phyloP scores from a whole-genome alignment of 345 rosid genomes.

The Populus simonii region DNA sequence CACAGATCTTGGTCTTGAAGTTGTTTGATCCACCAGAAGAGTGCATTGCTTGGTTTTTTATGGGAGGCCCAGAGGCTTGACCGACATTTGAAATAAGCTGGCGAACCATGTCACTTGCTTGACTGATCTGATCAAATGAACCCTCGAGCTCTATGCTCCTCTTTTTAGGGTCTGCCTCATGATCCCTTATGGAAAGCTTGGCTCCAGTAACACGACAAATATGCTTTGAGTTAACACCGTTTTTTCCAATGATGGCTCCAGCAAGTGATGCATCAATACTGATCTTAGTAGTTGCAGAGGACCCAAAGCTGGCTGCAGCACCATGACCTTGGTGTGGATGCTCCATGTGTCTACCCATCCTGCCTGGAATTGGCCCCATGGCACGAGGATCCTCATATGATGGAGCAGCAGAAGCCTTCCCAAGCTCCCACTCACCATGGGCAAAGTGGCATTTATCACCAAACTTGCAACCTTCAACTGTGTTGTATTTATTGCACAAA shows the following conservation, averaged over 20 bases:
- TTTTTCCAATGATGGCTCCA: constrained; percentile 92
- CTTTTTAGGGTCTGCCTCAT: constrained; percentile 69
- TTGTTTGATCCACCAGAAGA: constrained; percentile 36
- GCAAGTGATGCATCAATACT: constrained; percentile 90
- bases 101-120: constrained; percentile 92
- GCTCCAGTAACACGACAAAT: constrained; percentile 81
- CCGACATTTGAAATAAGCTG: constrained; percentile 74
- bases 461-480: constrained; percentile 84
- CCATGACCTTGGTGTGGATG: constrained; percentile 42
- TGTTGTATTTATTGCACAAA: constrained; percentile 62
- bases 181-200: constrained; percentile 84
- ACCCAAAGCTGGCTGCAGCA: constrained; percentile 80
- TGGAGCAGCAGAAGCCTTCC: constrained; percentile 49
- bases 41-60: constrained; percentile 26
- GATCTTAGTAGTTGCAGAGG: constrained; percentile 84
- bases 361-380: constrained; percentile 38
- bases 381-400: constrained; percentile 59
- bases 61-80: constrained; percentile 38
- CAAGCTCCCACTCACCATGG: constrained; percentile 86
- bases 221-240: constrained; percentile 91
- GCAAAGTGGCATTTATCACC: constrained; percentile 83
- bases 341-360: constrained; percentile 54
- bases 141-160: constrained; percentile 97
- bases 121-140: constrained; percentile 88
- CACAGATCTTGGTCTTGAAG: constrained; percentile 85